phyloP scores from a whole-genome alignment of 78 protist genomes.

The Dictyostelium citrinum region DNA sequence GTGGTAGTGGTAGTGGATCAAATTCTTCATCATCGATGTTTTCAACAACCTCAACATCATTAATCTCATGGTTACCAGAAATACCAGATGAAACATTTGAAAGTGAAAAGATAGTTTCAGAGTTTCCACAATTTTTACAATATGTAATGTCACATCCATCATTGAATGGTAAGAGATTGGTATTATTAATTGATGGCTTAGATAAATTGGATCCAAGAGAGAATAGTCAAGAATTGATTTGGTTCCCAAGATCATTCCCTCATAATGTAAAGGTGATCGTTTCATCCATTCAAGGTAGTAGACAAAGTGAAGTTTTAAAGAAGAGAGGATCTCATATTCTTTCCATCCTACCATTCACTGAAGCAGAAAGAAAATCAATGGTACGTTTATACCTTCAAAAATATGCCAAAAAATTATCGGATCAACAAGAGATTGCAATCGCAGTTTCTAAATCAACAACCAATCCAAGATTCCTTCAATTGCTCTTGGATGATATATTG shows the following conservation, averaged over 20 bases:
- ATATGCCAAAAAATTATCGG: conserved; percentile 63
- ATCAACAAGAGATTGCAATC: conserved; percentile 73
- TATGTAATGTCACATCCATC: conserved; percentile 60
- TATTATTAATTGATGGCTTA: conserved; percentile 64
- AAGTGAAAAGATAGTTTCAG: conserved; percentile 30
- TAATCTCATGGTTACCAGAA: conserved; percentile 43
- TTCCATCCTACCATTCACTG: background rate
- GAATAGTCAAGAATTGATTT: conserved; percentile 40
- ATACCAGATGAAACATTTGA: conserved; percentile 33
- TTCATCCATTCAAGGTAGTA: background rate
- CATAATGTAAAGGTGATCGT: conserved; percentile 15
- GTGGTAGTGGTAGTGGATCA: background rate
- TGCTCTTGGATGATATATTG: conserved; percentile 69
- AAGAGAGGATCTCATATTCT: conserved; percentile 16
- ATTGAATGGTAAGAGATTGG: background rate
- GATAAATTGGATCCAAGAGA: conserved; percentile 68
- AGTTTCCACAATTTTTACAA: conserved; percentile 20
- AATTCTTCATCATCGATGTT: background rate
- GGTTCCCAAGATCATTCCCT: conserved; percentile 80
- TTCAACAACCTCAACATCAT: background rate
- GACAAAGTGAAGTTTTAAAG: conserved; percentile 50
- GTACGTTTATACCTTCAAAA: conserved; percentile 74
- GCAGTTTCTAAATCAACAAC: conserved; percentile 45
- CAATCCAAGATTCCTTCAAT: conserved; percentile 77
- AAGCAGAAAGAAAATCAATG: conserved; percentile 72